Base-by-base conservation (phyloP, 805 yeast species). In the Ogataea henricii region DNA sequence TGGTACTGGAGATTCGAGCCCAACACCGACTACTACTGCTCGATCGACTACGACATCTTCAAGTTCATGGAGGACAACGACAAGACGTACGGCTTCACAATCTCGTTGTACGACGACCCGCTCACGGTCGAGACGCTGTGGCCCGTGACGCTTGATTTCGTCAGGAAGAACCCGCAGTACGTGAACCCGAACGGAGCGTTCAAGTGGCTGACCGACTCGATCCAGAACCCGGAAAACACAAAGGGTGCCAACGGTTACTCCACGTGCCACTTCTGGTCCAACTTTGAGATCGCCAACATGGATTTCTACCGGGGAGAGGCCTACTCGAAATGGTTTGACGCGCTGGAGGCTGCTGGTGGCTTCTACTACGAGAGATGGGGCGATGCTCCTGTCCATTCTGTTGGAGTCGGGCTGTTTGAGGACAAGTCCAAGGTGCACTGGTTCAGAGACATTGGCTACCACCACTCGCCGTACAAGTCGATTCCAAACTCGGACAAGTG, bases 321-420 rank as follows among this genome's bases (percentile, higher is more conserved):
- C 0, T 89, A 89, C 62, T 72, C 76, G 29, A 68, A 70, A 17
- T 89, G 87, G 82, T 78, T 86, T 64, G 73, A 84, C 38, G 72
- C 74, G 55, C 69, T 89, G 40, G 96, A 89, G 51, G 62, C 72
- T n/a, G 71, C 83, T 2, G 94, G 94, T 36, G 91, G 91, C 12
- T 89, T 88, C 61, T 89, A 87, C 64, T 89, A 89, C 62, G 96
- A 90, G 66, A 71, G 96, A 56, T 89, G 96, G 96, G 96, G 96
- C 4, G 96, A 89, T 70, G 96, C 96, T 0, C 96, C 96, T 1
- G 94, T 89, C 2, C 94, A 88, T 62, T 81, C 89, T 16, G 67
- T 89, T 46, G 96, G 91, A 0, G 67, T 87, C 36, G 81, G 81
- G 20, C 64, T 87, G 49, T 87, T 89, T 62, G 88, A 85, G 20